These are phyloP conservation scores for Rosa multiflora DNA, from an alignment of 306 rosid genomes.

Conservation along the genomic window DNA sequence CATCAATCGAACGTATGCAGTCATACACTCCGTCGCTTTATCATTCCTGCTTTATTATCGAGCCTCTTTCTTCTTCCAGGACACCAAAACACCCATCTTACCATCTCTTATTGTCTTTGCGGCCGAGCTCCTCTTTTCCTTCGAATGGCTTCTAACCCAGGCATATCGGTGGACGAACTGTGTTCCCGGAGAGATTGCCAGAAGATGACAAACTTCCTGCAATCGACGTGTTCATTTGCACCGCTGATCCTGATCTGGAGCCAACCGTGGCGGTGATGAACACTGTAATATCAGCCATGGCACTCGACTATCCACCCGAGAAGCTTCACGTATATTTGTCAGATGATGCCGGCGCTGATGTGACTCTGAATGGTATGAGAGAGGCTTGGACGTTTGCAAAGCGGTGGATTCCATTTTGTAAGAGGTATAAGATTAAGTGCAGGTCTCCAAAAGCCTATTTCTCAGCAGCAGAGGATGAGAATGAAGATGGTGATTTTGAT, in stretches of 20 bases:
- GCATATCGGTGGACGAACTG: slow-evolving; percentile 53
- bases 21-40: slow-evolving; percentile 52
- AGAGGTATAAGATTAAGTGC: slow-evolving; percentile 34
- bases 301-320: slow-evolving; percentile 61
- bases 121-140: slow-evolving; percentile 61
- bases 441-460: slow-evolving; percentile 67
- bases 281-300: slow-evolving; percentile 70
- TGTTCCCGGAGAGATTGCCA: slow-evolving; percentile 55
- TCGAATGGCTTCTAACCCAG: slow-evolving; percentile 61
- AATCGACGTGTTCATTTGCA: slow-evolving; percentile 69
- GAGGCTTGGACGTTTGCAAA: slow-evolving; percentile 53
- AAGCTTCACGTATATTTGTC: slow-evolving; percentile 74
- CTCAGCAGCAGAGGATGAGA: slow-evolving; percentile 26
- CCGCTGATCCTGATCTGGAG: slow-evolving; percentile 62
- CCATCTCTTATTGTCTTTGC: slow-evolving; percentile 55
- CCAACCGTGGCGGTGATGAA: slow-evolving; percentile 69
- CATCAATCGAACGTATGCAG: slow-evolving; percentile 44
- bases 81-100: slow-evolving; percentile 25
- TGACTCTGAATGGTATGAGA: slow-evolving; percentile 49
- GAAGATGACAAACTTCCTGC: slow-evolving; percentile 50
- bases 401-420: slow-evolving; percentile 71
- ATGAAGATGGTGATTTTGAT: slow-evolving; percentile 24
- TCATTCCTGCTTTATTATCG: slow-evolving; percentile 54
- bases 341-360: slow-evolving; percentile 58
- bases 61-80: slow-evolving; percentile 34